Evolutionary conservation across 139 green algal species (phyloP), one percentile per base, ranked within the genome.

Genomic region (Picochlorum sp.): DNA sequence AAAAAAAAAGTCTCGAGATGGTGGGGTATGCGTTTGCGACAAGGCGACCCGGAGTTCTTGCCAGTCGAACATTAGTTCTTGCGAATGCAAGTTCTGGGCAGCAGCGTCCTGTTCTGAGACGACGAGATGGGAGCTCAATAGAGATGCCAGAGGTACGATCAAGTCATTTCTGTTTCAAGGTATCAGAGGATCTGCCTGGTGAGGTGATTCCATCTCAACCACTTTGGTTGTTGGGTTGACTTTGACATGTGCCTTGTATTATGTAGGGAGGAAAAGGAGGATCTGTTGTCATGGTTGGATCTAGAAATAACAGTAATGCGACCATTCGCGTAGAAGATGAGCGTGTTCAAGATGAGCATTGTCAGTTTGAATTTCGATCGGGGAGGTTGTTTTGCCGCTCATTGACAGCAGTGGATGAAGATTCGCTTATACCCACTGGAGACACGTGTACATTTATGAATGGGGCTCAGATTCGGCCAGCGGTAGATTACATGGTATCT

Each of bases 371-470:
- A 38, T 60, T 6, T 10, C 62, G 60, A 55, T 24, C 57, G 18
- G 74, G 74, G 10, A 38, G 74, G 2, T 10, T 77, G 21, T 80
- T 62, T 18, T 75, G 58, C 58, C 70, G 44, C 1, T 64, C 74
- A 0, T 44, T 80, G 38, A 24, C 49, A 0, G 31, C 49, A 3
- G 60, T 47, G 30, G 69, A 74, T 16, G 55, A 67, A n/a, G 74
- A 80, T 8, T 9, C 61, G 15, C 44, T 74, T 16, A 41, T 76
- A 21, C 49, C 59, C 15, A 38, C 47, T 52, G 47, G 49, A 77
- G 64, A 9, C 20, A 62, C 49, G 61, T 49, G 24, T 80, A 70
- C 59, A 34, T 80, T 51, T 30, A 78, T 21, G 70, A 63, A 34
- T 60, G 28, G 34, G 34, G 8, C 34, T 21, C 51, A 78, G 45